Evolutionary conservation across 2,329 filamentous ascomycete species (phyloP), one percentile per base, ranked within the genome.

Genomic region (Monosporascus ibericus): DNA sequence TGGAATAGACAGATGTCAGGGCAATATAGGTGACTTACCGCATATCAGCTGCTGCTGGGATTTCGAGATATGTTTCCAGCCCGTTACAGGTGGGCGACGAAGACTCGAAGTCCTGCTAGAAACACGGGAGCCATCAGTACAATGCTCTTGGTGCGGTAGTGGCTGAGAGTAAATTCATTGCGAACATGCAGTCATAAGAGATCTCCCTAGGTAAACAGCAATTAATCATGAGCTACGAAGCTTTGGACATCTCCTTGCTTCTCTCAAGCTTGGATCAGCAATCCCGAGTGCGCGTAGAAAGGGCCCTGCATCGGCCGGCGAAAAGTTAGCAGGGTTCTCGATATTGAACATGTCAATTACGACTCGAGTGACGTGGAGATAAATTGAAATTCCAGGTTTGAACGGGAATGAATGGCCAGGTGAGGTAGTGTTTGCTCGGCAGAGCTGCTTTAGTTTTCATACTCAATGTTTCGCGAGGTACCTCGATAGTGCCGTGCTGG

Each of bases 91-190:
- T 67, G 57, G 72, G 69, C 68, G 77, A 72, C 68, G 78, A 76
- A 67, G 76, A 72, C 68, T 79, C 75, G 70, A 79, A 81, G 65
- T 80, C 78, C 76, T 81, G 72, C 67, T 73, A 61, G 58, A 67
- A 56, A 56, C 60, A 68, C 62, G 58, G 56, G 55, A 65, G 58
- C 57, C 53, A 64, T 70, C 56, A 71, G 68, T 65, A 60, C 54
- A 65, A 57, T 53, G 53, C 57, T 59, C 53, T 54, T 56, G 48
- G 48, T 57, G 54, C 50, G 48, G 44, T 25, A 49, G 39, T 51
- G 38, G 44, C 34, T 44, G 54, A 52, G 40, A 5, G 24, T 24
- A 46, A 25, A n/a, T 46, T 25, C 17, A 9, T 46, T 27, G 42
- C 24, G 42, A n/a, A 27, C 25, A n/a, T 46, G 20, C 42, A 30